Percentiles rank a stretch among this genome's conserved stretches.
phyloP scores from a whole-genome alignment of 768 basidiomycete genomes.

The Psilocybe cyanescens region DNA sequence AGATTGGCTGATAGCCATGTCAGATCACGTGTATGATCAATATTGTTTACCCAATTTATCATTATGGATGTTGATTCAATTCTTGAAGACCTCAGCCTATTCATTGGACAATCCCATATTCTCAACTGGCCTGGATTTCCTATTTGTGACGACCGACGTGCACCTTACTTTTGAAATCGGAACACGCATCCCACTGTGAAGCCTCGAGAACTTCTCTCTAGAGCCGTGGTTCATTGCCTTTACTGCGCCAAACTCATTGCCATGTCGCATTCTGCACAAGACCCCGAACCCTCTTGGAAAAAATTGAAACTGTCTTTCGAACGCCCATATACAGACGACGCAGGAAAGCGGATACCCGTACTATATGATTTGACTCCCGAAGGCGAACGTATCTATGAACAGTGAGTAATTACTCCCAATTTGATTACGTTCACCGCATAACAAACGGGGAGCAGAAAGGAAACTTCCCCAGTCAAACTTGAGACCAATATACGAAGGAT shows the following conservation, averaged over 20 bases:
- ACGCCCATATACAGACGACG: slow-evolving; percentile 80
- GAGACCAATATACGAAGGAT: slow-evolving; percentile 70
- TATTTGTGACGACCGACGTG: not conserved
- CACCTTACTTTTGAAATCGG: not conserved
- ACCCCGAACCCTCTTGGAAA: slow-evolving; percentile 51
- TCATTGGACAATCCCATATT: too few species aligned
- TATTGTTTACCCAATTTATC: not conserved
- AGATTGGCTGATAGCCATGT: slow-evolving; percentile 2
- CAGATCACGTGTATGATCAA: not conserved
- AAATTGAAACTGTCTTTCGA: slow-evolving; percentile 73
- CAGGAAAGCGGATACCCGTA: slow-evolving; percentile 61
- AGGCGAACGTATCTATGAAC: slow-evolving; percentile 71
- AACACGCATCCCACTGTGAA: not conserved
- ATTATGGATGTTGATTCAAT: too few species aligned
- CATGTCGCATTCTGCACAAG: slow-evolving; percentile 1
- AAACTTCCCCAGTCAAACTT: slow-evolving; percentile 60
- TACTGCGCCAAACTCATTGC: slow-evolving; percentile 1
- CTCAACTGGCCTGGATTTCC: too few species aligned
- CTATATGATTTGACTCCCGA: slow-evolving; percentile 73
- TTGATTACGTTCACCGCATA: slow-evolving; percentile 6
- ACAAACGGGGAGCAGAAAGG: slow-evolving; percentile 42
- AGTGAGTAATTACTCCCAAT: slow-evolving; percentile 48
- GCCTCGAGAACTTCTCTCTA: not conserved
- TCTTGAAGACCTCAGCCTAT: not conserved
- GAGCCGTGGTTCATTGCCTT: not conserved